Conservation (phyloP, 2,329 filamentous ascomycete species). For the Fusarium xyrophilum region DNA sequence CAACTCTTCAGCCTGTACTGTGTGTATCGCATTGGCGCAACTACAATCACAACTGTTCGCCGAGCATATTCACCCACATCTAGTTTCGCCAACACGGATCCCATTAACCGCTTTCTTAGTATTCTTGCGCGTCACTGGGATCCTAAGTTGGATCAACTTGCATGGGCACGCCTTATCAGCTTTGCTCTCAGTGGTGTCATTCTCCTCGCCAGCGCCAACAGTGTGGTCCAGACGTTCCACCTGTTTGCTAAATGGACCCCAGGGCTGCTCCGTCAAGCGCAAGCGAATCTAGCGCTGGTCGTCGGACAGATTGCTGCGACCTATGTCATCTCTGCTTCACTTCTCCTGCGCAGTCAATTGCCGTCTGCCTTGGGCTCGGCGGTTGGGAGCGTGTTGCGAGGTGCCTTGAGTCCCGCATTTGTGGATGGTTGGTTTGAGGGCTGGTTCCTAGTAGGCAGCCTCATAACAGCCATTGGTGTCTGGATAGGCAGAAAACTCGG, state of each 20-base stretch:
- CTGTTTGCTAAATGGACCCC: slow-evolving; percentile 80
- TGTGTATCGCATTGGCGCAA: slow-evolving; percentile 80
- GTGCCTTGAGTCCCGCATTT: slow-evolving; percentile 68
- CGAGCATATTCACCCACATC: slow-evolving; percentile 55
- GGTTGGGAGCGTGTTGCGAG: slow-evolving; percentile 78
- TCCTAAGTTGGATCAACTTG: slow-evolving; percentile 78
- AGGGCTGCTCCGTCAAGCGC: slow-evolving; percentile 72
- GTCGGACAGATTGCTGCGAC: slow-evolving; percentile 83
- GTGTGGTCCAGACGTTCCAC: slow-evolving; percentile 83
- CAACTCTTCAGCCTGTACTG: slow-evolving; percentile 82
- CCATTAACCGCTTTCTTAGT: slow-evolving; percentile 82
- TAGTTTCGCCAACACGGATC: slow-evolving; percentile 73
- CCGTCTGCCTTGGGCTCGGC: slow-evolving; percentile 78
- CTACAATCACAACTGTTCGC: slow-evolving; percentile 70
- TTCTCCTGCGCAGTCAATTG: slow-evolving; percentile 79
- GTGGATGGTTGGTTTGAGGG: slow-evolving; percentile 84
- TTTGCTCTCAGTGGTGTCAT: slow-evolving; percentile 85
- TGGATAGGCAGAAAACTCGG: slow-evolving; percentile 72
- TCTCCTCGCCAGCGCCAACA: slow-evolving; percentile 80
- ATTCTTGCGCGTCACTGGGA: slow-evolving; percentile 85
- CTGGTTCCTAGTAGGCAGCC: slow-evolving; percentile 78
- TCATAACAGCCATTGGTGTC: slow-evolving; percentile 72
- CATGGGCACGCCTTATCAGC: slow-evolving; percentile 85
- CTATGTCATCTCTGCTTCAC: slow-evolving; percentile 81
- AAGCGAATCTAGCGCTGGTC: slow-evolving; percentile 79